Evolutionary conservation across 805 yeast genomes (phyloP).

Genomic region (Starmerella riodocensis): DNA sequence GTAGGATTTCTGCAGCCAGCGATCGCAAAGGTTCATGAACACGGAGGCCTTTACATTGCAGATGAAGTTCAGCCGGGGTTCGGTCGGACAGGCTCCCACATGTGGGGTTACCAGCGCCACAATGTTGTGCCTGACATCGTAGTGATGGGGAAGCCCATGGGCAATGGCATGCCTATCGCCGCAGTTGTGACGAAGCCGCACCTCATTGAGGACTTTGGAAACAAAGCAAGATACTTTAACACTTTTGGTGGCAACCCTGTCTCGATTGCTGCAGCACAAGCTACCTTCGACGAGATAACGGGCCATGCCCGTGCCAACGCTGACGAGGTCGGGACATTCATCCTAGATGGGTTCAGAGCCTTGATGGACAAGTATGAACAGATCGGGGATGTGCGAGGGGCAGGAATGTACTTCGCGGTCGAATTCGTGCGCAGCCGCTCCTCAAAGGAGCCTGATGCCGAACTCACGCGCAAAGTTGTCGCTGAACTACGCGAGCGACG

Average conservation of each 20-base stretch:
- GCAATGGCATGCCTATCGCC: constrained; percentile 15
- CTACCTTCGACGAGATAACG: constrained; percentile 8
- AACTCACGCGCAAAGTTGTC: constrained; percentile 8
- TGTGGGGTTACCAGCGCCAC: constrained; percentile 16
- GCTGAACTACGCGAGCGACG: constrained; percentile 10
- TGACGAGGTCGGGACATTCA: constrained; percentile 6
- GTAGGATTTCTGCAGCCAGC: constrained; percentile 10
- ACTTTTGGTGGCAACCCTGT: constrained; percentile 16
- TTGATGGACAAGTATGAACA: constrained; percentile 2
- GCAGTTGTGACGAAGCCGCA: constrained; percentile 6
- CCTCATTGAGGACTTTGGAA: constrained; percentile 10
- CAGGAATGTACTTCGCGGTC: constrained; percentile 14
- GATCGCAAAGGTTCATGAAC: constrained; percentile 4
- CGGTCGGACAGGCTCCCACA: constrained; percentile 11
- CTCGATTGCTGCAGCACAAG: constrained; percentile 13
- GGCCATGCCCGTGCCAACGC: constrained; percentile 6
- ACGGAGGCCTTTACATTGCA: constrained; percentile 13
- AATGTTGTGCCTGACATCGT: constrained; percentile 11
- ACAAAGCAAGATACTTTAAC: constrained; percentile 13
- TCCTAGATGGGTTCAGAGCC: constrained; percentile 5
- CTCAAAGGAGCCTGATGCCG: constrained; percentile 9
- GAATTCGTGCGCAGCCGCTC: constrained; percentile 6
- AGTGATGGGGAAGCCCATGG: constrained; percentile 16
- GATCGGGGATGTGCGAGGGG: constrained; percentile 13
- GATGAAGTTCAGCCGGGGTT: constrained; percentile 17